Evolutionary conservation across 352 stramenopile genomes (phyloP).

Genomic region (Pythium pectinolyticum): DNA sequence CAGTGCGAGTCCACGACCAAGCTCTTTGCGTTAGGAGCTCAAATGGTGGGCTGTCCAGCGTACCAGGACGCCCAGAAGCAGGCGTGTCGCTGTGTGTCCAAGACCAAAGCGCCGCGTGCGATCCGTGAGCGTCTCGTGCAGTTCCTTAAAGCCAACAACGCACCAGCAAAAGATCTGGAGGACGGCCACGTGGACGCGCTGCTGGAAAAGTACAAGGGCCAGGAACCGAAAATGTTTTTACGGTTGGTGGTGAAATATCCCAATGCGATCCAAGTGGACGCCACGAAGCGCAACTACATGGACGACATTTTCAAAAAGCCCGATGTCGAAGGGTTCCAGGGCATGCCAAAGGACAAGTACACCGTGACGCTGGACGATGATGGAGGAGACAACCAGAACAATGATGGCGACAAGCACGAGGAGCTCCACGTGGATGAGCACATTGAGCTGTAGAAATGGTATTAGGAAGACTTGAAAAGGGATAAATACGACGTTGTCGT

Average conservation of each 20-base stretch:
- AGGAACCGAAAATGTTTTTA: slow-evolving; percentile 65
- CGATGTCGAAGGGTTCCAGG: neutral
- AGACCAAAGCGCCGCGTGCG: slow-evolving; percentile 24
- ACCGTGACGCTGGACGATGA: slow-evolving; percentile 20
- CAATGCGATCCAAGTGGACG: slow-evolving; percentile 48
- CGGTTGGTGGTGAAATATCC: slow-evolving; percentile 62
- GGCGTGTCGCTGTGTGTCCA: slow-evolving; percentile 61
- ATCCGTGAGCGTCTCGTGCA: slow-evolving; percentile 54
- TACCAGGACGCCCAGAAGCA: slow-evolving; percentile 68
- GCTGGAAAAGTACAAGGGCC: slow-evolving; percentile 63
- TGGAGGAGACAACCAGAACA: slow-evolving; percentile 9
- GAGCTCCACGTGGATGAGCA: slow-evolving; percentile 36
- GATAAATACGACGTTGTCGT: neutral
- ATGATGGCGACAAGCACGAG: no score
- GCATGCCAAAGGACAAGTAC: slow-evolving; percentile 17
- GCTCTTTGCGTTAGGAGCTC: slow-evolving; percentile 62
- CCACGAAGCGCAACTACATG: slow-evolving; percentile 55
- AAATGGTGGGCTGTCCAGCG: slow-evolving; percentile 69
- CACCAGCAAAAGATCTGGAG: slow-evolving; percentile 36
- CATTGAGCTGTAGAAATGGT: slow-evolving; percentile 37
- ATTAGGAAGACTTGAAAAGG: neutral
- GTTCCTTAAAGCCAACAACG: slow-evolving; percentile 52
- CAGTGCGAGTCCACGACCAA: slow-evolving; percentile 65
- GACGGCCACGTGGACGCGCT: slow-evolving; percentile 48
- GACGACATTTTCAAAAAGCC: slow-evolving; percentile 39